Conservation (phyloP, 805 yeast species). For the Wickerhamomyces pijperi region DNA sequence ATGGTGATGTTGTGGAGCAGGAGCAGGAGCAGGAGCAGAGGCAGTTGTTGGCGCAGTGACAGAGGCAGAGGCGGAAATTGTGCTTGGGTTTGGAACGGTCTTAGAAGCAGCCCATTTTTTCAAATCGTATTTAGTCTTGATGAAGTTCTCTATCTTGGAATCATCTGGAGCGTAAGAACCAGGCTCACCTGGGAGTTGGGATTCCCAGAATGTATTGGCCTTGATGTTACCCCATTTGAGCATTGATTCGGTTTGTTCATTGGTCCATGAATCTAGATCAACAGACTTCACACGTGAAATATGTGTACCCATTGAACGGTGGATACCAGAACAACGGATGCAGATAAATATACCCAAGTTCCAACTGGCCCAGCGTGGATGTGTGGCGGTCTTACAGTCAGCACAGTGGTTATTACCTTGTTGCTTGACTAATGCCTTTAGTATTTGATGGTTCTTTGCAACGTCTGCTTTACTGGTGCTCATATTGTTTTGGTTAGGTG, state of each 20-base stretch:
- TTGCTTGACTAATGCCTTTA: conserved; percentile 67
- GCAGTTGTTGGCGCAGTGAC: conserved; percentile 7
- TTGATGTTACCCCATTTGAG: conserved; percentile 75
- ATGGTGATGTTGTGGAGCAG: conserved; percentile 6
- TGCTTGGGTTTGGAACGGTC: conserved; percentile 46
- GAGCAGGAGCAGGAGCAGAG: no score
- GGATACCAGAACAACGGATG: conserved; percentile 92
- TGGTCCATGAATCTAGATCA: conserved; percentile 94
- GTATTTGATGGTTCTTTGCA: conserved; percentile 31
- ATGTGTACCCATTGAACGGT: conserved; percentile 91
- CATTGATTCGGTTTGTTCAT: conserved; percentile 76
- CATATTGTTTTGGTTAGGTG: conserved; percentile 1
- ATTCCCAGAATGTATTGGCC: conserved; percentile 81
- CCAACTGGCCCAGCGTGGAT: conserved; percentile 99
- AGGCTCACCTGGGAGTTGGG: conserved; percentile 42
- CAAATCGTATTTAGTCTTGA: conserved; percentile 83
- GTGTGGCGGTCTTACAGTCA: conserved; percentile 81
- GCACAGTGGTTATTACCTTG: conserved; percentile 73
- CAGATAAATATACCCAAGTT: conserved; percentile 87
- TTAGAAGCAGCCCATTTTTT: conserved; percentile 72
- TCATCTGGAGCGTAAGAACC: conserved; percentile 67
- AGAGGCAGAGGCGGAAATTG: not conserved
- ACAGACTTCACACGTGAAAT: conserved; percentile 87
- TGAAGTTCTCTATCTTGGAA: conserved; percentile 77
- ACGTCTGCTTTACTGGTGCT: conserved; percentile 6